Evolutionary conservation across 2,329 filamentous ascomycete species (phyloP).

Genomic region (Atkinsonella texensis): DNA sequence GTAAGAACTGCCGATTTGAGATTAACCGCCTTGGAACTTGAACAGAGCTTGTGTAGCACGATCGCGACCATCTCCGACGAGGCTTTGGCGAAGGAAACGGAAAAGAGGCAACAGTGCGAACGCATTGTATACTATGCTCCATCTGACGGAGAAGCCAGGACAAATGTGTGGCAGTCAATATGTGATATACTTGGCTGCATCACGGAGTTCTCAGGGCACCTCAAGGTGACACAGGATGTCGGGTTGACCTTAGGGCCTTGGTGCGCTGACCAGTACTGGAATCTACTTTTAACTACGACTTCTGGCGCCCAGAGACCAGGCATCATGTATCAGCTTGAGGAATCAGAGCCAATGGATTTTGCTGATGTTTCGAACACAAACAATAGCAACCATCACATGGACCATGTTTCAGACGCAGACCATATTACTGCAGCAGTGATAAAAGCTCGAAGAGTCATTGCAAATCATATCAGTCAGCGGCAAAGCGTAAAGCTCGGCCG

Average conservation of each 20-base stretch:
- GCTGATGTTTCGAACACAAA: too few relatives aligned
- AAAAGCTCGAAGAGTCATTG: not conserved
- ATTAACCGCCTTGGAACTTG: slow-evolving; percentile 59
- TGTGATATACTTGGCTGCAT: slow-evolving; percentile 29
- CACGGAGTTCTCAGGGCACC: slow-evolving; percentile 39
- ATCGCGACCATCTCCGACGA: slow-evolving; percentile 60
- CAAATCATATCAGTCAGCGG: not conserved
- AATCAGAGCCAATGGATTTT: too few relatives aligned
- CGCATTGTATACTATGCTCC: slow-evolving; percentile 31
- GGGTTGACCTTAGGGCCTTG: slow-evolving; percentile 63
- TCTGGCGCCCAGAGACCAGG: slow-evolving; percentile 46
- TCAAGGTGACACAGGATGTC: slow-evolving; percentile 46
- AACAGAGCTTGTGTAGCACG: slow-evolving; percentile 63
- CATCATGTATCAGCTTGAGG: slow-evolving; percentile 20
- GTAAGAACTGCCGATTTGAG: slow-evolving; percentile 57
- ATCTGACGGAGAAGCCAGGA: slow-evolving; percentile 39
- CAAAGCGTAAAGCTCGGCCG: slow-evolving; percentile 8
- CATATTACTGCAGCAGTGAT: not conserved
- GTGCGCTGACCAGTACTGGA: slow-evolving; percentile 77
- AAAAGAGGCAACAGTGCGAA: slow-evolving; percentile 33
- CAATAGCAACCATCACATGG: not conserved
- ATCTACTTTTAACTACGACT: slow-evolving; percentile 48
- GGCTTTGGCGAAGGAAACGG: slow-evolving; percentile 14
- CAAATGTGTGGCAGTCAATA: slow-evolving; percentile 50
- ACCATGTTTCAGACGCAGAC: not conserved